Base-by-base conservation (phyloP, 164 flowering plant species). In the Aristolochia californica region DNA sequence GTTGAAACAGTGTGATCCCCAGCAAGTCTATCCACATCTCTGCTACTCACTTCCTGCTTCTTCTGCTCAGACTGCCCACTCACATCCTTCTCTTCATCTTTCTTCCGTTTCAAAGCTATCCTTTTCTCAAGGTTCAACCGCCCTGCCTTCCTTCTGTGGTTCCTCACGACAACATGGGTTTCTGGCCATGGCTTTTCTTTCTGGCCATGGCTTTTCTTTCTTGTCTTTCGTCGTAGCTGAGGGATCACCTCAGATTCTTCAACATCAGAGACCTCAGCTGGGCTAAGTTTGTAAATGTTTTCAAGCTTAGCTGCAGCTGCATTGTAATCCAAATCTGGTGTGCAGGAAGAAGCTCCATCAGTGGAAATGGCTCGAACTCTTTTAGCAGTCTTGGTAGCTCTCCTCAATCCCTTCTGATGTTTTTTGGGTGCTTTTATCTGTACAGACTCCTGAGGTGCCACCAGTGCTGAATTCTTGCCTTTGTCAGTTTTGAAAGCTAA, bases 241-340 rank as follows among this genome's bases (percentile, higher is more conserved):
- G 38, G 55, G 22, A 25, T 53, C 40, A 57, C 53, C 51, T 61
- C 68, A 7, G 58, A 48, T 45, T 76, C 76, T 52, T 76, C 81
- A 15, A 34, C 72, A 54, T 74, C 84, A 21, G 80, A 70, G 49
- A 65, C 52, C 58, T 63, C 74, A n/a, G 68, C 57, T 3, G 76
- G 78, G 66, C 88, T 84, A 26, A 76, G 85, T 72, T 84, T 87
- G 71, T 71, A 93, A 27, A 93, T 70, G 26, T 61, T 79, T 73
- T 89, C 96, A 38, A 93, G 91, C 61, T 79, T 80, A 23, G 83
- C 96, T 1, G 95, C 97, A n/a, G 93, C 99, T 70, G 83, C 97
- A 70, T 77, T 78, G 58, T 83, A 85, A 66, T 93, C 96, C 68
- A 89, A 59, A 20, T 84, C 96, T 57, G 66, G 15, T 23, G 83